Percentiles rank a stretch among this genome's conserved stretches.
Evolutionary conservation across 108 stramenopile genomes (phyloP).

Genomic region (Epithemia pelagica): DNA sequence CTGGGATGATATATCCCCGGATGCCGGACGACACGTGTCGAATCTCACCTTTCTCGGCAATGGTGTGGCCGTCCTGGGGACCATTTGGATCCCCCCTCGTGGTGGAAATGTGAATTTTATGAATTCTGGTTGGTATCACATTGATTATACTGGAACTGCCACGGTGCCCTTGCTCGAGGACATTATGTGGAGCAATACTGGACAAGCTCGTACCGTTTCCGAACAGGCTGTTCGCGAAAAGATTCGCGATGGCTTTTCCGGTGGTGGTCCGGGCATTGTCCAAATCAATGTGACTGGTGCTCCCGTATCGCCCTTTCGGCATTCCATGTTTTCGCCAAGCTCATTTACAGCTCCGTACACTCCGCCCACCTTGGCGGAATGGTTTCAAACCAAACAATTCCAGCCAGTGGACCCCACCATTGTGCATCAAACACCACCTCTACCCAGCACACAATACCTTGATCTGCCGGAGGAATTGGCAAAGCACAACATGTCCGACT

Average conservation of each 20-base stretch:
- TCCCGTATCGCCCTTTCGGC: not conserved
- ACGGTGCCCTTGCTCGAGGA: not conserved
- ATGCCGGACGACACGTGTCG: too few species aligned
- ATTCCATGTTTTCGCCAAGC: too few species aligned
- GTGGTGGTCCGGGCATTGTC: not conserved
- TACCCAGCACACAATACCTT: not conserved
- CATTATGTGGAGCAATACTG: not conserved
- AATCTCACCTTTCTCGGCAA: not conserved
- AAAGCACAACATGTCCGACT: too few species aligned
- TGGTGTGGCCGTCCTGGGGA: not conserved
- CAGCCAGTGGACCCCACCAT: not conserved
- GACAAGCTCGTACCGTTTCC: not conserved
- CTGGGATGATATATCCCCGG: not conserved
- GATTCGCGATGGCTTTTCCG: not conserved
- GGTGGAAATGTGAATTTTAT: not conserved
- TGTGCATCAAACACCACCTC: not conserved
- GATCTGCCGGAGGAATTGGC: not conserved
- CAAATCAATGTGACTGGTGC: not conserved
- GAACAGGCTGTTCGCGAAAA: not conserved
- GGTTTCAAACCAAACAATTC: not conserved
- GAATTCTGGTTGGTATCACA: not conserved
- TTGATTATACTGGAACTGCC: not conserved
- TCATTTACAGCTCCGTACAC: not conserved
- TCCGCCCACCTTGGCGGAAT: not conserved
- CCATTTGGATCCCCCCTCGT: not conserved